phyloP scores from a whole-genome alignment of 2,329 filamentous ascomycete genomes.

The Diaporthe caulivora region DNA sequence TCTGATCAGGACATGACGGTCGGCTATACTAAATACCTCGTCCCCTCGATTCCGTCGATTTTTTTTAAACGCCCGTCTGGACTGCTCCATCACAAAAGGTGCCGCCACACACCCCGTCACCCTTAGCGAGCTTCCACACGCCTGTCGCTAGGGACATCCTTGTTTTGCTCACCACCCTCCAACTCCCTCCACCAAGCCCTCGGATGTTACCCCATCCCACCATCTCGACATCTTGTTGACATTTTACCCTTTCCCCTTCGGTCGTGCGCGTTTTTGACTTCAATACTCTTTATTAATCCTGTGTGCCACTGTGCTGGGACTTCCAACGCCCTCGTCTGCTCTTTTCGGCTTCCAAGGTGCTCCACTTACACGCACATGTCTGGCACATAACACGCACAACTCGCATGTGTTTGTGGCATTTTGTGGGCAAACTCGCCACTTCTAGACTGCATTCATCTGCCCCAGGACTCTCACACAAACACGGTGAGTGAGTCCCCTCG shows the following conservation, averaged over 20 bases:
- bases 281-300: conserved; percentile 23
- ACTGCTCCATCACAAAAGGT: conserved; percentile 36
- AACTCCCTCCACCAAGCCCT: conserved; percentile 30
- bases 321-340: conserved; percentile 26
- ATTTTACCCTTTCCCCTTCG: conserved; percentile 30
- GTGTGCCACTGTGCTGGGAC: conserved; percentile 31
- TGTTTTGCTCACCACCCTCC: conserved; percentile 32
- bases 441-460: not conserved
- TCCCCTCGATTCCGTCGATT: conserved; percentile 11
- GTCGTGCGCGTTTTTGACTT: conserved; percentile 27
- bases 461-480: not conserved
- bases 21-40: conserved; percentile 16
- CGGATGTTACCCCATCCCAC: conserved; percentile 39
- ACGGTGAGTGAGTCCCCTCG: conserved; percentile 29
- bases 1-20: not conserved
- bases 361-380: conserved; percentile 34
- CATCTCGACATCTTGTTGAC: conserved; percentile 38
- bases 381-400: conserved; percentile 37
- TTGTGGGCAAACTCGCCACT: not conserved
- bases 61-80: conserved; percentile 37
- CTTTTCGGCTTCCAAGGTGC: conserved; percentile 21
- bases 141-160: conserved; percentile 36
- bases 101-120: conserved; percentile 38
- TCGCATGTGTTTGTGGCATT: conserved; percentile 37
- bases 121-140: conserved; percentile 39